Base-by-base conservation (phyloP, 306 rosid genomes). In the Trifolium subterraneum region DNA sequence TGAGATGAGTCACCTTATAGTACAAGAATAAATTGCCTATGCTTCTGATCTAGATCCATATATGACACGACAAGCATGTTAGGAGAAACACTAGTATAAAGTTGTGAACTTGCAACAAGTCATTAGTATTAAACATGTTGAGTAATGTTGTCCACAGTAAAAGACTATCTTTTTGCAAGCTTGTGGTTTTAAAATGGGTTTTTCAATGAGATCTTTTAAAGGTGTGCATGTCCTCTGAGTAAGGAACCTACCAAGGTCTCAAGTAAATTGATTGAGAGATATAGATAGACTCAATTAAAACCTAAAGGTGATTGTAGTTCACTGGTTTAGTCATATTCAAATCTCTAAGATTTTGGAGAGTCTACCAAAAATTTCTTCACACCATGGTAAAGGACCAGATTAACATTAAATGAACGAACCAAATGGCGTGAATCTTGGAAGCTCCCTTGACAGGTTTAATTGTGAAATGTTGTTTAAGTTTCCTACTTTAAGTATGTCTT, bases 91-190 rank as follows among this genome's bases (percentile, higher is more conserved):
- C 29, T 64, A 31, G 50, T 36, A 33, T 33, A 64, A 36, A 25
- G 69, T 18, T 39, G 19, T 36, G 50, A 64, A 64, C n/a, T 64
- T 64, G 70, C 11, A 39, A 39, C 16, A 64, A 39, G 3, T 64
- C 51, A 22, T 41, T 64, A 39, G 3, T 38, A 4, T 14, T 27
- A 29, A 27, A 29, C 39, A 7, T 59, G 38, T 59, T 59, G 19
- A 59, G 41, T 31, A 27, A 59, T 10, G 3, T 10, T 59, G n/a
- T 36, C 31, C 50, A 36, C 38, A 38, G 69, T 10, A 36, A 36
- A 63, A 11, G 68, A 16, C 50, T 23, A 63, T 63, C 25, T 16
- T 63, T 36, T 63, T 18, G 69, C 38, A 50, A 36, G 29, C 50
- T 63, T 35, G 36, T 16, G 47, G 69, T 63, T 35, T 35, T 63